phyloP scores from a whole-genome alignment of 2,329 filamentous ascomycete genomes.

The Sporothrix dimorphospora region DNA sequence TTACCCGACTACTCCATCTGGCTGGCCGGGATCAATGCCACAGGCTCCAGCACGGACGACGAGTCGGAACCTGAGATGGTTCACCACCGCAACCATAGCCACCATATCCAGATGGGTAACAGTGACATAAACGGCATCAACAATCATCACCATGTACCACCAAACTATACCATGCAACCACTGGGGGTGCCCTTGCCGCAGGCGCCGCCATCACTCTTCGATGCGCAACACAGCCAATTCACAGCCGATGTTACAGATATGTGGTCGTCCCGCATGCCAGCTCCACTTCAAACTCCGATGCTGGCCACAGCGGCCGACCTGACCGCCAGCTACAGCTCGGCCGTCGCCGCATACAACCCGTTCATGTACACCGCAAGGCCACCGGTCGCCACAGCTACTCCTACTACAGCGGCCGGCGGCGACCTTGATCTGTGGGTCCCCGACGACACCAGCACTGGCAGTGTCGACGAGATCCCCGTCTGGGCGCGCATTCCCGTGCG shows the following conservation, averaged over 20 bases:
- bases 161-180: background rate
- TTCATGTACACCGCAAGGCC: background rate
- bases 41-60: background rate
- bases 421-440: too few relatives aligned
- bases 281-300: background rate
- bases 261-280: background rate
- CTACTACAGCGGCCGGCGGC: background rate
- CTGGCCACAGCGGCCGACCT: background rate
- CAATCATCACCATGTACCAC: background rate
- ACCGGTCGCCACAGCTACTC: background rate
- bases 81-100: background rate
- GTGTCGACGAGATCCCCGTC: background rate
- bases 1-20: background rate
- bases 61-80: background rate
- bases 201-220: background rate
- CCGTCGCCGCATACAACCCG: background rate
- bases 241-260: background rate
- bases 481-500: constrained; percentile 23
- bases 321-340: background rate
- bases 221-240: background rate
- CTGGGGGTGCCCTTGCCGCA: background rate
- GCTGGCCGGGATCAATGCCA: background rate
- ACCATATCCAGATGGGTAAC: background rate
- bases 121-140: background rate
- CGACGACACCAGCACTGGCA: background rate